phyloP scores from a whole-genome alignment of 371 early-diverging fungal genomes.

The Mortierella sp. region DNA sequence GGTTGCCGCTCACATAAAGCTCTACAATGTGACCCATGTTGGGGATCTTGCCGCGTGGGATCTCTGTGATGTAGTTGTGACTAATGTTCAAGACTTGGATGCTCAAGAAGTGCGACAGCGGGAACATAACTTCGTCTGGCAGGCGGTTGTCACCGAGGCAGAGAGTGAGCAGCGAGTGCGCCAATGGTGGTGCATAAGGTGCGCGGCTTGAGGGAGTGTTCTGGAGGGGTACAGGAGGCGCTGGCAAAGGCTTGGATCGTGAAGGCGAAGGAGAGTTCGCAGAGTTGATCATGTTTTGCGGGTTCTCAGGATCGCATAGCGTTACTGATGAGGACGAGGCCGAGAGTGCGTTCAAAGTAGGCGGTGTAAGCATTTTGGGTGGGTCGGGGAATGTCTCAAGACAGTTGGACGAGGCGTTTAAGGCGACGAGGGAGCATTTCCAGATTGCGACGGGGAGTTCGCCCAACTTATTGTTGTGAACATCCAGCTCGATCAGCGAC shows the following conservation, averaged over 20 bases:
- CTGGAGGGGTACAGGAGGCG: slow-evolving; percentile 30
- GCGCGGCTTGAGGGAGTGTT: slow-evolving; percentile 26
- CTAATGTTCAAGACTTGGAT: slow-evolving; percentile 85
- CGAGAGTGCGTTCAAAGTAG: slow-evolving; percentile 19
- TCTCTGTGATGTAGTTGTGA: slow-evolving; percentile 89
- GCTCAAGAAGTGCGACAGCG: slow-evolving; percentile 80
- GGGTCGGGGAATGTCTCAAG: slow-evolving; percentile 81
- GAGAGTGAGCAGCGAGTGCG: slow-evolving; percentile 71
- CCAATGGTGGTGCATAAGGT: slow-evolving; percentile 68
- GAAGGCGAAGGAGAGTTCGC: slow-evolving; percentile 22
- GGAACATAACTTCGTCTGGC: slow-evolving; percentile 87
- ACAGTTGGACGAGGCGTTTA: slow-evolving; percentile 87
- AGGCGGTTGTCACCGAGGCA: slow-evolving; percentile 88
- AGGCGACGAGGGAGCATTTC: slow-evolving; percentile 77
- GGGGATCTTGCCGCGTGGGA: slow-evolving; percentile 67
- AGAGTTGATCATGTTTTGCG: neutral
- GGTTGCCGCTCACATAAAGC: slow-evolving; percentile 90
- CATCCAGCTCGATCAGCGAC: slow-evolving; percentile 68
- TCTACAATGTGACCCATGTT: slow-evolving; percentile 75
- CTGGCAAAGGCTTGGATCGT: slow-evolving; percentile 41
- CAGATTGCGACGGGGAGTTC: slow-evolving; percentile 90
- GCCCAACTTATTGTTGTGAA: slow-evolving; percentile 82
- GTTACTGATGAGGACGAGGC: slow-evolving; percentile 35
- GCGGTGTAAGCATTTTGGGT: slow-evolving; percentile 18
- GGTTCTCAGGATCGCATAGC: slow-evolving; percentile 9